Percentiles rank a stretch among this genome's conserved stretches.
Conservation (phyloP, 2,329 filamentous ascomycete species). For the Emydomyces testavorans region DNA sequence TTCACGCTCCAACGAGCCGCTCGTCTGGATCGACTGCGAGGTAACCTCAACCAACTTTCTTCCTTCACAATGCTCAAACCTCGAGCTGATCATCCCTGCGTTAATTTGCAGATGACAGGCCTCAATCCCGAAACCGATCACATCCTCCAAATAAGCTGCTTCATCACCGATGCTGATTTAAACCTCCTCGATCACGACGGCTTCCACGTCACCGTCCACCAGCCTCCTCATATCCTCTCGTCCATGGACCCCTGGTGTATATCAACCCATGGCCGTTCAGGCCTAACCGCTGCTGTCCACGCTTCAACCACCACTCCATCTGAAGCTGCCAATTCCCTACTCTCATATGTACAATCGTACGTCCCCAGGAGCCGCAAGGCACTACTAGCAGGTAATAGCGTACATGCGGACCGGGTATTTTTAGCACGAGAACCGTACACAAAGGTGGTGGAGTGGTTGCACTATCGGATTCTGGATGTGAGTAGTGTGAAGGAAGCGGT, state of each 20-base stretch:
- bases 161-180: constrained; percentile 73
- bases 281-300: constrained; percentile 65
- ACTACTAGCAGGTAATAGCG: constrained; percentile 79
- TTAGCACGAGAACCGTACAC: constrained; percentile 63
- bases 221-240: constrained; percentile 56
- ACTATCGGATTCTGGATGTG: constrained; percentile 86
- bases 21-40: constrained; percentile 82
- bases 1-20: constrained; percentile 47
- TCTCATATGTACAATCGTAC: constrained; percentile 64
- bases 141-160: constrained; percentile 85
- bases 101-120: constrained; percentile 66
- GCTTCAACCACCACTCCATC: constrained; percentile 60
- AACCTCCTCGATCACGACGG: constrained; percentile 63
- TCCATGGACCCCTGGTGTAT: constrained; percentile 86
- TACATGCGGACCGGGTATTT: constrained; percentile 82
- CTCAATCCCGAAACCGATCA: constrained; percentile 66
- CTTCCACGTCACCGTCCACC: constrained; percentile 70
- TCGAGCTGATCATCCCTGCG: neutral
- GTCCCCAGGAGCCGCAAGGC: constrained; percentile 56
- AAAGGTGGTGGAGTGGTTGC: constrained; percentile 61
- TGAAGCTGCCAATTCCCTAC: constrained; percentile 58
- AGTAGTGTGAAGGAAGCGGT: constrained; percentile 86
- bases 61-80: neutral
- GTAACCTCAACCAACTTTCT: constrained; percentile 27
- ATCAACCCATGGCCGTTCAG: constrained; percentile 64